These are phyloP conservation scores for Ophiobolus disseminans DNA, from an alignment of 2,329 filamentous ascomycete genomes.

Conservation along the genomic window DNA sequence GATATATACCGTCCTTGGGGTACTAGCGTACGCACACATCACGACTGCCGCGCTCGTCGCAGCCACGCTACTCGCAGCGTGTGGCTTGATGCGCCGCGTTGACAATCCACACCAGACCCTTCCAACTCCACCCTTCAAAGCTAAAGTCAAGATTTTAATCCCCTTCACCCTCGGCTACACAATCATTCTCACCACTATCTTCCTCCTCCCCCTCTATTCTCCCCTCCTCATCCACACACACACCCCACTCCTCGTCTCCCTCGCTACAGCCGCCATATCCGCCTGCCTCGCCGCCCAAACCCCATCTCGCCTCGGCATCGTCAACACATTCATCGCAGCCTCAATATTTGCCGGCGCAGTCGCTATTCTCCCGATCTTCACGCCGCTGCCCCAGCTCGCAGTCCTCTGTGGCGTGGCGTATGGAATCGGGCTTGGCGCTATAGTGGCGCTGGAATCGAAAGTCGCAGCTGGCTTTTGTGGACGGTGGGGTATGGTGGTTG, in stretches of 20 bases:
- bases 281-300: conserved; percentile 3
- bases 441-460: conserved; percentile 9
- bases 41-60: conserved; percentile 7
- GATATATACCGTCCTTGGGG: conserved; percentile 16
- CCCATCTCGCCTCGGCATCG: not conserved
- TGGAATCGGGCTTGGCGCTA: conserved; percentile 14
- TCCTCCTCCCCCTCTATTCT: conserved; percentile 20
- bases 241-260: conserved; percentile 7
- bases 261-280: conserved; percentile 7
- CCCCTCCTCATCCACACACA: conserved; percentile 14
- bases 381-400: not conserved
- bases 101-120: not conserved
- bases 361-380: conserved; percentile 3
- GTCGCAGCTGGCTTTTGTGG: conserved; percentile 1
- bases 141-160: conserved; percentile 4
- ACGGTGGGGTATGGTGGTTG: not conserved
- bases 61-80: conserved; percentile 14
- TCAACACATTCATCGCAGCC: conserved; percentile 8
- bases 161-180: conserved; percentile 11
- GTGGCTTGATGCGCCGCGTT: conserved; percentile 7
- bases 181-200: conserved; percentile 13
- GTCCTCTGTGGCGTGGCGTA: conserved; percentile 6
- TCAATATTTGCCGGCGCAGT: conserved; percentile 1
- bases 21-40: conserved; percentile 6
- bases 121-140: not conserved